A percentile compares a stretch with the other conserved stretches of the same genome.
These are phyloP conservation scores for Auxenochlorella protothecoides DNA, from an alignment of 139 green algal species.

Conservation along the genomic window DNA sequence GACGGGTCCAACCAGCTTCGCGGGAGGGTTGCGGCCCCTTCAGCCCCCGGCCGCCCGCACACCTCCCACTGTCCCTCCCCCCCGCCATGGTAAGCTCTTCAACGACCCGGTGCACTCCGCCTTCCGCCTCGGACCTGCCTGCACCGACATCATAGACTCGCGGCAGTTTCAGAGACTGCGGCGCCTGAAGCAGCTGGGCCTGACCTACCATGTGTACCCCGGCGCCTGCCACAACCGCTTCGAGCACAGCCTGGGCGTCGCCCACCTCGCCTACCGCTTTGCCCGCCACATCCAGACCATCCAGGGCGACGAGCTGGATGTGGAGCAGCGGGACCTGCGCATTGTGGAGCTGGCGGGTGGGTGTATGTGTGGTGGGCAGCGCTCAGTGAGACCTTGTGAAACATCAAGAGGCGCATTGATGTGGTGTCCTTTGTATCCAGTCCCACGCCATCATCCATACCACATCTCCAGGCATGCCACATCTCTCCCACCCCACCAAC, in stretches of 20 bases:
- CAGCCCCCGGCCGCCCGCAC: neutral
- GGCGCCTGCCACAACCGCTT: conserved; percentile 71
- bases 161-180: conserved; percentile 73
- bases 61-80: neutral
- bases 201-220: conserved; percentile 52
- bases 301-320: conserved; percentile 37
- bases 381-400: neutral
- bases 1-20: conserved; percentile 4
- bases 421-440: no score
- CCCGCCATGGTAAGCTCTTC: conserved; percentile 10
- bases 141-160: conserved; percentile 64
- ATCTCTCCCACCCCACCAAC: no score
- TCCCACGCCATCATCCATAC: no score
- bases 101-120: conserved; percentile 58
- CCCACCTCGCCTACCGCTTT: conserved; percentile 38
- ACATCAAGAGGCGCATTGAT: no score
- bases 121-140: conserved; percentile 31
- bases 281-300: conserved; percentile 20
- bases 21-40: neutral
- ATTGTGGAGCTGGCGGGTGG: conserved; percentile 47
- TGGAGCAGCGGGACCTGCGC: conserved; percentile 46
- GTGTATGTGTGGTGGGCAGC: conserved; percentile 16
- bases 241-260: conserved; percentile 77
- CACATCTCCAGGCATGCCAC: no score
- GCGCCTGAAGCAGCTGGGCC: conserved; percentile 58